Evolutionary conservation across 1,139 yeast species (phyloP), one percentile per base, ranked within the genome.

Genomic region (Candida mesenterica): DNA sequence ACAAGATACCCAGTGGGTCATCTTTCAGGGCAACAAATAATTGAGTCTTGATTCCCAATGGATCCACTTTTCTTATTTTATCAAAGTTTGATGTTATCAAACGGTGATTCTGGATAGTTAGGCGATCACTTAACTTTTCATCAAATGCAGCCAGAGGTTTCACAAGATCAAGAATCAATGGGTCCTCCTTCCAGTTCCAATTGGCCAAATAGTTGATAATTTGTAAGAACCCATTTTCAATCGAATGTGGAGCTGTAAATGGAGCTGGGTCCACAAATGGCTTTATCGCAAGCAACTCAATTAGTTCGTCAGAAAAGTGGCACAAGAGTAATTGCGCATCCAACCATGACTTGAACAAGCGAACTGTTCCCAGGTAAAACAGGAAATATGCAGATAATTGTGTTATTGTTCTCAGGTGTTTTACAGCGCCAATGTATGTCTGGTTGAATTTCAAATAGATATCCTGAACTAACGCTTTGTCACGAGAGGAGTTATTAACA

Each of bases 111-210:
- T 73, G 75, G 25, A 82, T 65, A 4, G 84, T 74, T 49, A 88
- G 66, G 41, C 72, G 77, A 44, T 85, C 92, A 24, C 85, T 80
- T 25, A 79, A 59, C 42, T 64, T 61, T 28, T 44, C 43, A 30
- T 44, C 49, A 28, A 15, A 30, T 8, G 31, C n/a, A 12, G 50
- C 53, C 18, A 72, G 71, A 37, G 70, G 69, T 39, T 78, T 80
- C 13, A 75, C 71, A 46, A 87, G 65, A 52, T 90, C 96, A 45
- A 92, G 64, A 38, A 90, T 75, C 44, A 92, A 62, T 2, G 96
- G 84, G 32, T 82, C 89, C 45, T 85, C 95, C 50, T 78, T 82
- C 98, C 98, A 92, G 57, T 92, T 90, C 98, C 98, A 94, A 28
- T 64, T 63, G 12, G 95, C 75, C 30, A 92, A 61, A 51, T 83